Evolutionary conservation across 352 stramenopile genomes (phyloP), one percentile per base, ranked within the genome.

Genomic region (Phytophthora rubi): DNA sequence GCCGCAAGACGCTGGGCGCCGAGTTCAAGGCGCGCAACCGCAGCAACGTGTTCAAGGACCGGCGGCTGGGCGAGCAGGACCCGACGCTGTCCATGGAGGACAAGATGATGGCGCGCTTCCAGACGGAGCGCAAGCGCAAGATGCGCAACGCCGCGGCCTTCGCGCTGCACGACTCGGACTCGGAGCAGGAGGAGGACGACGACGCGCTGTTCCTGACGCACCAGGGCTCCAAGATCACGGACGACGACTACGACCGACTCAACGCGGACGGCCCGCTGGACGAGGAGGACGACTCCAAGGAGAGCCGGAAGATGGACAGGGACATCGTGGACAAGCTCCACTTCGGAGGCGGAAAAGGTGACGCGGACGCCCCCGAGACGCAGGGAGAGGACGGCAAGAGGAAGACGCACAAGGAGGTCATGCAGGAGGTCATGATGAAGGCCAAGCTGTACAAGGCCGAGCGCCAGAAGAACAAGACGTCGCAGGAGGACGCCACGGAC

Each of bases 371-470:
- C 3, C 54, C 54, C 0, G 70, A 77, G 21, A 51, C 15, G 3
- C 13, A 65, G 4, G 70, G 39, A 1, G 51, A 59, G 39, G 79
- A 80, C 33, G 77, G 66, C 0, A 75, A 81, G 63, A 89, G 92
- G 55, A 95, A 96, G 71, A 91, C 83, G 18, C 86, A 95, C 57
- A 92, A 96, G 62, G 88, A 96, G 73, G 92, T 95, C 59, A 96
- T 97, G 86, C 84, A 97, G 56, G 91, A 97, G 61, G 90, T 97
- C 12, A 97, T 97, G 83, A 83, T 94, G 73, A 97, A 97, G 79
- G 84, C 84, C 21, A 97, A 97, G 75, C 76, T 97, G 77, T 93
- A 86, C 76, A 97, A 97, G 70, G 85, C 86, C 3, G 85, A 97
- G 67, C 84, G 87, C 1, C 89, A 97, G 71, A 93, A 97, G 65